These are phyloP conservation scores for Ascochyta viciae-villosae DNA, from an alignment of 2,329 filamentous ascomycete species.

Conservation along the genomic window DNA sequence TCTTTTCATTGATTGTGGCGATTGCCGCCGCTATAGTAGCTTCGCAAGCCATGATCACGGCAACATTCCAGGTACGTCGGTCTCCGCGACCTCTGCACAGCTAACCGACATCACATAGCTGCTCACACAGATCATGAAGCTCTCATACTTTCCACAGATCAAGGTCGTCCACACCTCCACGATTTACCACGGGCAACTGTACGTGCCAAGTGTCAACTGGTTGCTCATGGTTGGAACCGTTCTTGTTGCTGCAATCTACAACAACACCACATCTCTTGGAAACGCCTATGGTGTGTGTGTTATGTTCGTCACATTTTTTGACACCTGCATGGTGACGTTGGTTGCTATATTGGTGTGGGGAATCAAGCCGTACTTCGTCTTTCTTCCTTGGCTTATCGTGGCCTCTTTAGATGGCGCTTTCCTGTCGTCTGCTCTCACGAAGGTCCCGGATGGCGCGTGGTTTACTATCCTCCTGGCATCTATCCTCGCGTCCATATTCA, in stretches of 20 bases:
- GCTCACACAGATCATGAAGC: constrained; percentile 75
- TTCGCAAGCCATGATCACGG: constrained; percentile 80
- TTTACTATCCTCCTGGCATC: constrained; percentile 73
- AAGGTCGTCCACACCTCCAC: constrained; percentile 74
- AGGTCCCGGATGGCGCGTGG: constrained; percentile 80
- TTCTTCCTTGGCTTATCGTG: constrained; percentile 68
- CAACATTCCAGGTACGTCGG: constrained; percentile 67
- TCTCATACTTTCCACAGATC: constrained; percentile 78
- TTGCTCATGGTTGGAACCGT: constrained; percentile 77
- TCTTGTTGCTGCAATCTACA: constrained; percentile 76
- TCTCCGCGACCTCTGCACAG: background rate
- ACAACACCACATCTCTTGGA: constrained; percentile 68
- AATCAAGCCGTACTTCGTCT: constrained; percentile 65
- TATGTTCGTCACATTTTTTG: constrained; percentile 80
- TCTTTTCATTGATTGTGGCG: constrained; percentile 72
- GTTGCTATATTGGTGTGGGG: constrained; percentile 77
- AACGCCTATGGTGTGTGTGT: constrained; percentile 82
- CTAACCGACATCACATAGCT: constrained; percentile 50
- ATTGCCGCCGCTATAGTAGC: constrained; percentile 76
- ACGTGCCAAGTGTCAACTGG: constrained; percentile 79
- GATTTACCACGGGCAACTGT: constrained; percentile 76
- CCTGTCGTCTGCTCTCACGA: constrained; percentile 72
- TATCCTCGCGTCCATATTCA: constrained; percentile 69
- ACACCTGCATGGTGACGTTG: constrained; percentile 75
- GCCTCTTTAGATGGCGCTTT: constrained; percentile 73